Conservation (phyloP, 768 basidiomycete species). For the Leccinum subtestaceum region DNA sequence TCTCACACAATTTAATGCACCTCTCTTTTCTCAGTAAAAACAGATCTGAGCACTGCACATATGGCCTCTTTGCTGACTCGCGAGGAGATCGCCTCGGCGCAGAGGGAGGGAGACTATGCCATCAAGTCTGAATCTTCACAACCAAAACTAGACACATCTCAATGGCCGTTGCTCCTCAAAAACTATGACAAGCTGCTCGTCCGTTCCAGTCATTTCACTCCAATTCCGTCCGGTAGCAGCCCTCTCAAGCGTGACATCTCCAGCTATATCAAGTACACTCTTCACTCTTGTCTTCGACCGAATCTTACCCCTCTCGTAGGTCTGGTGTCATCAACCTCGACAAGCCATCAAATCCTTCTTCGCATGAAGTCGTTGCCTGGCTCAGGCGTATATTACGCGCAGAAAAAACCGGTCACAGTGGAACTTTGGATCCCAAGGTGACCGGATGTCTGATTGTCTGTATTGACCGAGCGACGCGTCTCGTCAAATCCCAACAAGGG, state of each 20-base stretch:
- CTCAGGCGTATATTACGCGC: conserved; percentile 92
- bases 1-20: conserved; percentile 1
- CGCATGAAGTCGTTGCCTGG: conserved; percentile 99
- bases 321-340: conserved; percentile 99
- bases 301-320: conserved; percentile 40
- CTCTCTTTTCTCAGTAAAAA: background rate
- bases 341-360: conserved; percentile 98
- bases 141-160: conserved; percentile 86
- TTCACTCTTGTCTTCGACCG: background rate
- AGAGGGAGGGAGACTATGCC: conserved; percentile 69
- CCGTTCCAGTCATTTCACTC: conserved; percentile 96
- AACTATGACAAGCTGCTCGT: conserved; percentile 97
- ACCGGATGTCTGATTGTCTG: conserved; percentile 99
- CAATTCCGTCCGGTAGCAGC: conserved; percentile 90
- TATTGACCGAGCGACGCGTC: conserved; percentile 95
- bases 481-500: conserved; percentile 98
- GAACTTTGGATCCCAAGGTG: conserved; percentile 98
- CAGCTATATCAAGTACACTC: conserved; percentile 80
- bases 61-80: conserved; percentile 44
- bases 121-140: conserved; percentile 76
- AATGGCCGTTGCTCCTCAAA: conserved; percentile 97
- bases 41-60: background rate
- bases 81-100: conserved; percentile 70
- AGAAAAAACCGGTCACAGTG: conserved; percentile 98
- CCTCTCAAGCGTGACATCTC: conserved; percentile 93